Conservation (phyloP, 768 basidiomycete species). For the Termitomyces sp. region DNA sequence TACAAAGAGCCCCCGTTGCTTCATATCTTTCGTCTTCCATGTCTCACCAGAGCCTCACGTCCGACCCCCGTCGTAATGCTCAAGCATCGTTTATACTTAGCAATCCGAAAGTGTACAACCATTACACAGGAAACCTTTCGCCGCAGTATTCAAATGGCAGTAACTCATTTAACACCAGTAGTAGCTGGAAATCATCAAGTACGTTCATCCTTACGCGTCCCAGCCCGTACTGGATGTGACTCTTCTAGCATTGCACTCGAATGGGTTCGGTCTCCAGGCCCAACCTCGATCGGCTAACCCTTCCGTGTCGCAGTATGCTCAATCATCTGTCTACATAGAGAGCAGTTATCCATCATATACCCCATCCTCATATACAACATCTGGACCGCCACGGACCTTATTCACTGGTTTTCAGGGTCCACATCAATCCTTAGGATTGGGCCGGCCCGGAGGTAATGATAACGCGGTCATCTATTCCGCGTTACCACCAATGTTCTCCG, state of each 20-base stretch:
- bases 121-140: slow-evolving; percentile 7
- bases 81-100: slow-evolving; percentile 9
- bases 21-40: slow-evolving; percentile 2
- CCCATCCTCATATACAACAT: slow-evolving; percentile 4
- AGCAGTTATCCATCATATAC: slow-evolving; percentile 5
- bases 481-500: slow-evolving; percentile 6
- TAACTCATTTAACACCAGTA: not conserved
- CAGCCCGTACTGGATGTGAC: not conserved
- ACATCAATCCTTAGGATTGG: slow-evolving; percentile 1
- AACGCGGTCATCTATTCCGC: slow-evolving; percentile 8
- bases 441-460: slow-evolving; percentile 7
- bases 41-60: slow-evolving; percentile 8
- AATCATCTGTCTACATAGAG: not conserved
- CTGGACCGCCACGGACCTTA: slow-evolving; percentile 1
- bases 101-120: slow-evolving; percentile 9
- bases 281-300: slow-evolving; percentile 5
- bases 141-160: slow-evolving; percentile 6
- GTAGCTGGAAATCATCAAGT: slow-evolving; percentile 8
- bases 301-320: not conserved
- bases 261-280: not conserved
- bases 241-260: not conserved
- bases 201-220: not conserved
- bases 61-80: slow-evolving; percentile 9
- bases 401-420: slow-evolving; percentile 6
- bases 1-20: slow-evolving; percentile 6